phyloP scores from a whole-genome alignment of 106 monocot genomes.

The Dioscorea zingiberensis region DNA sequence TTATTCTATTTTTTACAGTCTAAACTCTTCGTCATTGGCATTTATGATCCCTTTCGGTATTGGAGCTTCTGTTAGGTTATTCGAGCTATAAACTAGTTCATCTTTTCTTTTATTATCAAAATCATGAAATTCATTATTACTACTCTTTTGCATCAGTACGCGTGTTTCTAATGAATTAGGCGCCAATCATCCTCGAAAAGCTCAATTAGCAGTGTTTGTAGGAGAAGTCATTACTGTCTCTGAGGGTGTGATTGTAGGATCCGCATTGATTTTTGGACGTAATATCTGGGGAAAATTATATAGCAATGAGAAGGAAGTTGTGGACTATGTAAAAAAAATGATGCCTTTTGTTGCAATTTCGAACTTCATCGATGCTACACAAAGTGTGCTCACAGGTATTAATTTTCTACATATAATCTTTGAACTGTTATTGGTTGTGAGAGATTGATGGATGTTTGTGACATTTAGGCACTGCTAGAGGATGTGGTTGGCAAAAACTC shows the following conservation, averaged over 20 bases:
- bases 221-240: conserved; percentile 2
- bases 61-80: neutral
- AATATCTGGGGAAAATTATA: conserved; percentile 14
- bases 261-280: conserved; percentile 5
- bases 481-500: conserved; percentile 7
- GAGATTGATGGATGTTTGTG: no score
- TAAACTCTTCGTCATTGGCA: neutral
- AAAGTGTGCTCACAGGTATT: conserved; percentile 22
- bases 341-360: conserved; percentile 4
- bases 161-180: conserved; percentile 31
- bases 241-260: conserved; percentile 4
- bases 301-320: conserved; percentile 20
- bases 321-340: conserved; percentile 4
- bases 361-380: conserved; percentile 13
- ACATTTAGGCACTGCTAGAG: conserved; percentile 6
- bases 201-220: conserved; percentile 13
- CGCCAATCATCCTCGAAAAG: conserved; percentile 14
- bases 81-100: neutral
- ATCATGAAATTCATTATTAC: neutral
- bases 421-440: neutral
- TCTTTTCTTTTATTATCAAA: neutral
- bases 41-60: neutral
- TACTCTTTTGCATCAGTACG: conserved; percentile 5
- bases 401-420: neutral
- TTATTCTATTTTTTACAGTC: neutral